phyloP scores from a whole-genome alignment of 164 flowering plant genomes.

The Umbellularia californica region DNA sequence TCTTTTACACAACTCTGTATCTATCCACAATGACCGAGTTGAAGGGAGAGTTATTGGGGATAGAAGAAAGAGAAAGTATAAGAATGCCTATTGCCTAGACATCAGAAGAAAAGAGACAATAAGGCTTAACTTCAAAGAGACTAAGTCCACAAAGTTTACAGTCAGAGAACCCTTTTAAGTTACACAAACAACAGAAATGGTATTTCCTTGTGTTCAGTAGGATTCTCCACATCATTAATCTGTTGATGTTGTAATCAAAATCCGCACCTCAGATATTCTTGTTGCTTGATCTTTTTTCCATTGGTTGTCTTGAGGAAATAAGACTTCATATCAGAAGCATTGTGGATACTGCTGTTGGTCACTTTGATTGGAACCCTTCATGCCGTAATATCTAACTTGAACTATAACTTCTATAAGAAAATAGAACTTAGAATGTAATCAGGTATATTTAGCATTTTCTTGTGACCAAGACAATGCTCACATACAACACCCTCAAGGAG shows the following conservation, averaged over 20 bases:
- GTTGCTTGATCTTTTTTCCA: background rate
- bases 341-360: background rate
- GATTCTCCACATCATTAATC: background rate
- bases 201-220: background rate
- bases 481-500: no score
- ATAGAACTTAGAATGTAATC: background rate
- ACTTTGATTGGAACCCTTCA: background rate
- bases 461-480: background rate
- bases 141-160: background rate
- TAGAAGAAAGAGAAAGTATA: background rate
- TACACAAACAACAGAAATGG: background rate
- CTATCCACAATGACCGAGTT: background rate
- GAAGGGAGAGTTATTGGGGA: background rate
- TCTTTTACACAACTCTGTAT: background rate
- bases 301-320: background rate
- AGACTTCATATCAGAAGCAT: background rate
- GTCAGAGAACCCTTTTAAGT: background rate
- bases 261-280: background rate
- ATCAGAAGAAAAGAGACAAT: no score
- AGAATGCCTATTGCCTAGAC: no score
- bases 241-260: background rate
- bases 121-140: background rate
- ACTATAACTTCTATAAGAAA: background rate
- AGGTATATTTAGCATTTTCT: background rate
- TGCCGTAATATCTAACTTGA: background rate